Base-by-base conservation (phyloP, 805 yeast genomes). In the Yarrowia sp. region DNA sequence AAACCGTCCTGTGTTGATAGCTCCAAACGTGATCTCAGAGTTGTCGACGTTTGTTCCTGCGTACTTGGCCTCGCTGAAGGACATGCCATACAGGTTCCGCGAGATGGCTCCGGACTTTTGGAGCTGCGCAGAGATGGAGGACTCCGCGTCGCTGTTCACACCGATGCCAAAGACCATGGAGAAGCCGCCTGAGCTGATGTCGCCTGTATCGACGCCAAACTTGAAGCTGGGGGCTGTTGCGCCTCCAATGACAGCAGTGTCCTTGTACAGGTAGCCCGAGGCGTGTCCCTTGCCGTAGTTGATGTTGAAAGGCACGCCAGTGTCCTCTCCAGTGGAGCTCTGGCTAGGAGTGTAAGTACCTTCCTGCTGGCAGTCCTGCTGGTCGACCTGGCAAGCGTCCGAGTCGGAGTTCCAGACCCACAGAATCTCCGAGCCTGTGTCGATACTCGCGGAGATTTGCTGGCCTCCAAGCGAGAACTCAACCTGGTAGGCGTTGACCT, bases 1-100 rank as follows among this genome's bases (percentile, higher is more conserved):
- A 68, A 76, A 81, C 72, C 80, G 81, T 33, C 74, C 70, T 33
- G 73, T 75, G 67, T 83, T 85, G 49, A 81, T 71, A 32, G 82
- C 86, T 38, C 87, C 86, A 69, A 83, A 82, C 19, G 63, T 31
- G 29, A 21, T 21, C 35, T 47, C 55, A 8, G 55, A 47, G 38
- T 47, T 31, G 16, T 44, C 49, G 24, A 6, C 16, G 33, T 9
- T 18, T 18, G 49, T 44, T 1, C 38, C 27, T 9, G 21, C 16
- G 5, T 3, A 9, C 1, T 13, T 8, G 5, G 38, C 19, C 3
- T 5, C n/a, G 13, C 38, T 32, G 27, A 47, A 31, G 2, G 55
- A 47, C 38, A 47, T 31, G 2, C 38, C 55, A 27, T 47, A 47
- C 13, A 31, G 29, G 38, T 47, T 31, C 21, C 55, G 38, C 8